These are phyloP conservation scores for Zymoseptoria passerinii DNA, from an alignment of 2,329 filamentous ascomycete genomes.

Conservation along the genomic window DNA sequence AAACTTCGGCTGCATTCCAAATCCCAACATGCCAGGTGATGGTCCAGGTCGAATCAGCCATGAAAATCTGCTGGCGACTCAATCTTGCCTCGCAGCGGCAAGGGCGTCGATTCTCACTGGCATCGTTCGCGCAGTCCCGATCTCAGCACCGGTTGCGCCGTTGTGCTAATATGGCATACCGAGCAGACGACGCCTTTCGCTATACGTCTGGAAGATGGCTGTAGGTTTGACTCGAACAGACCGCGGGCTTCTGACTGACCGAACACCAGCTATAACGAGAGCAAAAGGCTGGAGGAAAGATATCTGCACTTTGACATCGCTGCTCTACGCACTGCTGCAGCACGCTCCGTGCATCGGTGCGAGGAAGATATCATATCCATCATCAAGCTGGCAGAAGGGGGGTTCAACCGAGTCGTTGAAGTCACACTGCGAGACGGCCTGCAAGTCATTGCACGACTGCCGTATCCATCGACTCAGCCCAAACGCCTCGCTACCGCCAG, in stretches of 20 bases:
- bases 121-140: background rate
- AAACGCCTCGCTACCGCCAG: conserved; percentile 16
- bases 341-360: conserved; percentile 1
- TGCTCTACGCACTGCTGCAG: conserved; percentile 9
- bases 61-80: background rate
- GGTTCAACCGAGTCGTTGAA: conserved; percentile 20
- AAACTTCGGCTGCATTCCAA: too few relatives aligned
- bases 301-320: conserved; percentile 8
- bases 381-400: conserved; percentile 19
- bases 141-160: background rate
- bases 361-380: conserved; percentile 8
- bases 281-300: conserved; percentile 10
- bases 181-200: conserved; percentile 2
- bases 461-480: conserved; percentile 17
- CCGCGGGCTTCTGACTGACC: background rate
- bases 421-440: conserved; percentile 18
- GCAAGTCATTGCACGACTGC: conserved; percentile 21
- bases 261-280: conserved; percentile 15
- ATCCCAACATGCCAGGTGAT: background rate
- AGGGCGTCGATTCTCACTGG: background rate
- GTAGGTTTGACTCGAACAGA: conserved; percentile 1
- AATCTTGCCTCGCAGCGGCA: background rate
- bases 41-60: background rate
- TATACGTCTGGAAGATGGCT: conserved; percentile 19
- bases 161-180: background rate